Evolutionary conservation across 2,329 filamentous ascomycete genomes (phyloP), one percentile per base, ranked within the genome.

Genomic region (Penicillium sp.): DNA sequence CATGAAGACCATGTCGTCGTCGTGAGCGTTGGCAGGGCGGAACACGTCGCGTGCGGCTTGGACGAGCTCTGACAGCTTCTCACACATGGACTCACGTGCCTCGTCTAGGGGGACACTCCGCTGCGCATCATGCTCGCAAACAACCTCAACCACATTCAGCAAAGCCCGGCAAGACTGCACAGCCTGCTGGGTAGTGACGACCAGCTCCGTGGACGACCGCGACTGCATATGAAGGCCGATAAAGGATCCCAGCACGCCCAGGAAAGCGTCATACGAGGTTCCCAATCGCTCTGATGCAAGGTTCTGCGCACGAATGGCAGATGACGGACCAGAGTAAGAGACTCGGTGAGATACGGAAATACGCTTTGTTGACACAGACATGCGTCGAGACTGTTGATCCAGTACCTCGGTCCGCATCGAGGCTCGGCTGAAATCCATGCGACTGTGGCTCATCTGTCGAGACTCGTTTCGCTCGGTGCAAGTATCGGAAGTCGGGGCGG

Each of bases 221-320:
- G 93, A 95, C 73, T 97, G 92, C 60, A 97, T 82, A 75, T 97
- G 92, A 56, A 97, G 83, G 16, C 95, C 95, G 72, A 98, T 94
- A 73, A 98, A 96, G 4, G 92, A 96, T 52, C 91, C 94, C 53
- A 99, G 85, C 70, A 93, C 90, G 6, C 93, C 95, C 54, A 99
- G 80, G 70, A 98, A 96, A 7, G 86, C 86, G 77, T 98, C 93
- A 77, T 97, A 92, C 52, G 88, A 90, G 51, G 85, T 82, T 69
- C 87, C 89, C 50, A 98, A 84, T 66, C 88, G 88, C 73, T 93
- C 90, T 2, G 93, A 96, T 36, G 95, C 91, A 60, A 97, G 82
- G 68, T 90, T 89, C 60, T 87, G 85, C 62, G 87, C 85, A 62
- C 84, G 83, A 36, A 83, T 83, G 37, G 83, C 79, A 41, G 86